These are phyloP conservation scores for Kondoa malvinella DNA, from an alignment of 768 basidiomycete species.

Conservation along the genomic window DNA sequence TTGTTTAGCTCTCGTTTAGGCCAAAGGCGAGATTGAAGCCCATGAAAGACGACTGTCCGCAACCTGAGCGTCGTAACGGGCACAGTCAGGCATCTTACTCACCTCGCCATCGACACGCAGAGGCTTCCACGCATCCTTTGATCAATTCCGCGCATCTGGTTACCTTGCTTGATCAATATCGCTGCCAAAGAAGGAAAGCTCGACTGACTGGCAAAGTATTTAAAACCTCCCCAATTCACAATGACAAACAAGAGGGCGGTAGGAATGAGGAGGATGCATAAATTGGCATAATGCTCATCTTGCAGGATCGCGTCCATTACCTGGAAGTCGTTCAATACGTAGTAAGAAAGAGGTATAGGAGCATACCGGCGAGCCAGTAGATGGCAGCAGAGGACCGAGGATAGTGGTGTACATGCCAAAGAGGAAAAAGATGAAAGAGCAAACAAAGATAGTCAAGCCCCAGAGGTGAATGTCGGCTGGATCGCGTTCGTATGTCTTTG, in stretches of 20 bases:
- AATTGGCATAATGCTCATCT: constrained; percentile 1
- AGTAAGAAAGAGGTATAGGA: neutral
- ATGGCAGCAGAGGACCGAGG: neutral
- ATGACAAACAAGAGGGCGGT: constrained; percentile 15
- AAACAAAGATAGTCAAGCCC: neutral
- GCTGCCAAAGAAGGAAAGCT: too few species aligned
- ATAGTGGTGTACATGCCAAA: neutral
- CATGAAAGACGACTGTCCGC: too few species aligned
- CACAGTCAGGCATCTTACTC: too few species aligned
- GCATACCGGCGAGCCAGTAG: neutral
- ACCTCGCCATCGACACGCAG: too few species aligned
- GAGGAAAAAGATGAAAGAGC: neutral
- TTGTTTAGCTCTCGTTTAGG: too few species aligned
- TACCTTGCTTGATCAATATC: too few species aligned
- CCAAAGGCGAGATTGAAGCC: too few species aligned
- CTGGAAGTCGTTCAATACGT: neutral
- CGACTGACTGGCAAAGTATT: too few species aligned
- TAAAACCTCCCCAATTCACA: constrained; percentile 18
- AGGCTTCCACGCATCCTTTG: too few species aligned
- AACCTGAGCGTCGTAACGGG: too few species aligned
- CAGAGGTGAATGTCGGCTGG: neutral
- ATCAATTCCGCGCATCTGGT: too few species aligned
- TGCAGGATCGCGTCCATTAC: neutral
- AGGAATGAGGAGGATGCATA: constrained; percentile 10
- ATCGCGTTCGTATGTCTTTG: neutral